phyloP scores from a whole-genome alignment of 306 rosid genomes.

The Trifolium dubium region DNA sequence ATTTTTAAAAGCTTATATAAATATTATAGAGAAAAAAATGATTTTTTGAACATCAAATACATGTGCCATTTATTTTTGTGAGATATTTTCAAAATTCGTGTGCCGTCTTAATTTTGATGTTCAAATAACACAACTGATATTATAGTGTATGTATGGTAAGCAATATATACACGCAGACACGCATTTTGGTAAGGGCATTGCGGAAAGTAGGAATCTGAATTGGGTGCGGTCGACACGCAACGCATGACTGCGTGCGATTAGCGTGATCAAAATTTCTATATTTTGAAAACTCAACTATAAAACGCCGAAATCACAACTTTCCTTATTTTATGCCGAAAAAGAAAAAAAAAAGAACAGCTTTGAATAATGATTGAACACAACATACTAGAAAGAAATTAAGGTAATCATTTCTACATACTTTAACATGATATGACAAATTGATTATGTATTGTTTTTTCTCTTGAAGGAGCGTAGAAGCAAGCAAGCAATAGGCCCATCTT shows the following conservation, averaged over 20 bases:
- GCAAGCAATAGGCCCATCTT: conserved; percentile 32
- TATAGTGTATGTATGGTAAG: background rate
- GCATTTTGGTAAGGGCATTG: conserved; percentile 31
- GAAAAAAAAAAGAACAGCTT: background rate
- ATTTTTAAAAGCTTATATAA: conserved; percentile 14
- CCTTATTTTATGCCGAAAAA: background rate
- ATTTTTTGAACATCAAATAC: background rate
- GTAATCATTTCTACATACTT: conserved; percentile 30
- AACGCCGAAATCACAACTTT: background rate
- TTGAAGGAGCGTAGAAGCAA: conserved; percentile 22
- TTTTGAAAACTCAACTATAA: background rate
- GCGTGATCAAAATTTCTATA: background rate
- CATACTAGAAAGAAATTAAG: conserved; percentile 10
- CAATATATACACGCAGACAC: no score
- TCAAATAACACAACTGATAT: background rate
- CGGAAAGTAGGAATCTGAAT: conserved; percentile 24
- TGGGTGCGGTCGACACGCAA: no score
- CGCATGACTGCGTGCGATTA: no score
- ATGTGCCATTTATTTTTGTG: background rate
- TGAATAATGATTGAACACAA: conserved; percentile 30
- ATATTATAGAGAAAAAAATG: background rate
- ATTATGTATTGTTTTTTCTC: background rate
- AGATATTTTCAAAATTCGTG: background rate
- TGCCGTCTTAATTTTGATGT: background rate
- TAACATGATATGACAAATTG: conserved; percentile 30